These are phyloP conservation scores for Sicyos edulis DNA, from an alignment of 306 rosid genomes.

Conservation along the genomic window DNA sequence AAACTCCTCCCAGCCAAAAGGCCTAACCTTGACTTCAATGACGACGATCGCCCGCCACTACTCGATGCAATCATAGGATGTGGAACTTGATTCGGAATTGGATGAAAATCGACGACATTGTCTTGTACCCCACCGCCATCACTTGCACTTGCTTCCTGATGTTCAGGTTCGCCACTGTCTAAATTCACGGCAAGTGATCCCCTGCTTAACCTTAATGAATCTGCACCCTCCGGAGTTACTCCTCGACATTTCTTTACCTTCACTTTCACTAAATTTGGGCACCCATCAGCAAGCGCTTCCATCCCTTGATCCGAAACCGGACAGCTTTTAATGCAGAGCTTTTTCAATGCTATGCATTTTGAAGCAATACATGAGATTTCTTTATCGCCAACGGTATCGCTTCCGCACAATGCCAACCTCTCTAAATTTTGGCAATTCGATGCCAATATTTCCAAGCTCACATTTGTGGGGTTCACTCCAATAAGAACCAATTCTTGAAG, in stretches of 20 bases:
- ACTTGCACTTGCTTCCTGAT: slow-evolving; percentile 72
- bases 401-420: slow-evolving; percentile 85
- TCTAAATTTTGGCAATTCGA: slow-evolving; percentile 77
- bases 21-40: slow-evolving; percentile 75
- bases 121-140: slow-evolving; percentile 69
- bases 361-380: slow-evolving; percentile 86
- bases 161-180: slow-evolving; percentile 64
- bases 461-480: slow-evolving; percentile 76
- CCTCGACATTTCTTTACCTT: slow-evolving; percentile 89
- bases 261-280: slow-evolving; percentile 95
- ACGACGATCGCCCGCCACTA: slow-evolving; percentile 46
- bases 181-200: slow-evolving; percentile 72
- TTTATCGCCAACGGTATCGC: slow-evolving; percentile 86
- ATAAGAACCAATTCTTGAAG: slow-evolving; percentile 84
- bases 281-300: slow-evolving; percentile 77
- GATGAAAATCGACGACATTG: slow-evolving; percentile 47
- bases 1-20: slow-evolving; percentile 54
- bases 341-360: slow-evolving; percentile 82
- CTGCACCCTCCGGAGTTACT: slow-evolving; percentile 79
- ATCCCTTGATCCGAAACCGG: slow-evolving; percentile 73
- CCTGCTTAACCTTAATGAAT: slow-evolving; percentile 59
- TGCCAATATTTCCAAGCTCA: slow-evolving; percentile 72
- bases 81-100: slow-evolving; percentile 34
- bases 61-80: slow-evolving; percentile 38
- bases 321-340: slow-evolving; percentile 91